A percentile compares a stretch with the other conserved stretches of the same genome.
phyloP scores from a whole-genome alignment of 768 basidiomycete species.

The Gautieria morchelliformis region DNA sequence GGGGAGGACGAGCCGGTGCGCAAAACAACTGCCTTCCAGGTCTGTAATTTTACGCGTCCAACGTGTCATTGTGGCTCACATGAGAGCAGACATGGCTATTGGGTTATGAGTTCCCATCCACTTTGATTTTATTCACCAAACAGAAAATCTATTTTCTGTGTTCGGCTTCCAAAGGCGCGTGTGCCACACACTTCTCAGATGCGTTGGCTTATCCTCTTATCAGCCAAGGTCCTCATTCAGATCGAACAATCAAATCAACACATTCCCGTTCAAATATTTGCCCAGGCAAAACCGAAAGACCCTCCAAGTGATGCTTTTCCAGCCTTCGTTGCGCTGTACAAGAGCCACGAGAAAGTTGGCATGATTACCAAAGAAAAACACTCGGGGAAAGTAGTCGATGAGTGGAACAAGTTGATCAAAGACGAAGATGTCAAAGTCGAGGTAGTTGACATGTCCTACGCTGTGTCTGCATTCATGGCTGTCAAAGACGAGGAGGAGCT shows the following conservation, averaged over 20 bases:
- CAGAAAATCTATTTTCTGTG: conserved; percentile 72
- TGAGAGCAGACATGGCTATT: conserved; percentile 79
- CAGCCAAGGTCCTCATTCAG: conserved; percentile 82
- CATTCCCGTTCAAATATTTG: conserved; percentile 66
- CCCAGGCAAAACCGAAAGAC: conserved; percentile 75
- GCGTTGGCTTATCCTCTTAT: not conserved
- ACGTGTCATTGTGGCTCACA: conserved; percentile 5
- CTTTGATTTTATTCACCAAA: conserved; percentile 75
- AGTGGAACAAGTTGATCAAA: conserved; percentile 67
- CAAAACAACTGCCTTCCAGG: conserved; percentile 89
- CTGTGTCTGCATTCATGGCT: conserved; percentile 70
- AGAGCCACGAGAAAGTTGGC: conserved; percentile 58
- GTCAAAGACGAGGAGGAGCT: conserved; percentile 89
- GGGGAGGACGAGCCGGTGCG: conserved; percentile 85
- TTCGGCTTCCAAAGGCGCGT: conserved; percentile 78
- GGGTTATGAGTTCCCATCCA: conserved; percentile 96
- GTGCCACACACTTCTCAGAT: not conserved
- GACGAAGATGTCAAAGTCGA: conserved; percentile 55
- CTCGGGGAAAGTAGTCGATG: conserved; percentile 75
- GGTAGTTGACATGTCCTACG: conserved; percentile 65
- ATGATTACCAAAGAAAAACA: conserved; percentile 75
- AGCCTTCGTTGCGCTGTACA: conserved; percentile 54
- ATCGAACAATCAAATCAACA: conserved; percentile 46
- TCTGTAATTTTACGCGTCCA: conserved; percentile 25
- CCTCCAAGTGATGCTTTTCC: conserved; percentile 62